A percentile compares a stretch with the other conserved stretches of the same genome.
Evolutionary conservation across 1,284 basidiomycete species (phyloP).

Genomic region (Rhodotorula sp.): DNA sequence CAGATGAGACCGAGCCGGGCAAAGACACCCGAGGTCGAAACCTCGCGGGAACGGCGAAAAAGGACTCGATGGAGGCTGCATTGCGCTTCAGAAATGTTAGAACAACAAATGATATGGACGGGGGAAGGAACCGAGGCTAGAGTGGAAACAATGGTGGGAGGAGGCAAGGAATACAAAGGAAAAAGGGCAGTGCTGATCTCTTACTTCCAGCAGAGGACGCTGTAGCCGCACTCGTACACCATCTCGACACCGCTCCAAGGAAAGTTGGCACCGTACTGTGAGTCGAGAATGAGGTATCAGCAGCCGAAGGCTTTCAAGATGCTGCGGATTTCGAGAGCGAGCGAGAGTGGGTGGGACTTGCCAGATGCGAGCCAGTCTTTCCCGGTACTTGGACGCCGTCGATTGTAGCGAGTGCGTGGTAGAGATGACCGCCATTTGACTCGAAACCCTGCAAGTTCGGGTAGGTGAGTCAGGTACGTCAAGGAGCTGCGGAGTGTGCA

Average conservation of each 20-base stretch:
- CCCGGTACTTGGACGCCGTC: conserved; percentile 32
- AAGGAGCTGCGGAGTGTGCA: not conserved
- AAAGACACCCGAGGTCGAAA: not conserved
- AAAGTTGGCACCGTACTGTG: conserved; percentile 35
- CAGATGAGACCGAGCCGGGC: not conserved
- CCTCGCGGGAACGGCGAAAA: not conserved
- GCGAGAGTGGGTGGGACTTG: conserved; percentile 1
- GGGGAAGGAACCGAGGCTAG: not conserved
- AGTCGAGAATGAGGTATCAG: not conserved
- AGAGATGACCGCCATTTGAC: conserved; percentile 30
- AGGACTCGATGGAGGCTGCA: not conserved
- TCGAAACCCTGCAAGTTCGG: conserved; percentile 30
- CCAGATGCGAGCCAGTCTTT: conserved; percentile 35
- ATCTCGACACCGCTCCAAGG: conserved; percentile 28
- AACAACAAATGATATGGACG: conserved; percentile 4
- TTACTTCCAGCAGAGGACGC: conserved; percentile 35
- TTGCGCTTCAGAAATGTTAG: conserved; percentile 6
- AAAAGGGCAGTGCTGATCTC: no score
- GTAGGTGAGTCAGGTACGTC: not conserved
- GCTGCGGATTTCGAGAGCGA: no score
- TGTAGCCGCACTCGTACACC: conserved; percentile 22
- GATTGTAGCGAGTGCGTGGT: conserved; percentile 26
- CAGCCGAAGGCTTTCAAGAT: not conserved
- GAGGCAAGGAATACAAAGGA: not conserved
- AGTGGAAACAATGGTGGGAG: not conserved